Evolutionary conservation across 1,284 basidiomycete genomes (phyloP).

Genomic region (Tylopilus sp.): DNA sequence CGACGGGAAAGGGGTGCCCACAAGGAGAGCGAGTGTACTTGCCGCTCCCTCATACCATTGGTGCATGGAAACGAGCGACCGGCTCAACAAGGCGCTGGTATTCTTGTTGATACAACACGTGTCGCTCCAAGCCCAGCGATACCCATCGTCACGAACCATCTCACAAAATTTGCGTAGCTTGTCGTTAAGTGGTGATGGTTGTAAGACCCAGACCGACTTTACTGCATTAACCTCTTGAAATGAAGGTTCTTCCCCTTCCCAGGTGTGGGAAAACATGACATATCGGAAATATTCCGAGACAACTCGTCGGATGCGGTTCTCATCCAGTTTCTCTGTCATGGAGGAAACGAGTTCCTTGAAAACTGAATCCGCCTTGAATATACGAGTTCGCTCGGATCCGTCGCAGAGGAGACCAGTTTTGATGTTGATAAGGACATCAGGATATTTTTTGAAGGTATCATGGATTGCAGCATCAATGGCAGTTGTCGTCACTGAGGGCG

Average conservation of each 20-base stretch:
- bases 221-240: constrained; percentile 17
- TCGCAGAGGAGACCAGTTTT: constrained; percentile 1
- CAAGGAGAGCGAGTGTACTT: neutral
- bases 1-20: neutral
- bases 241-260: constrained; percentile 18
- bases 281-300: constrained; percentile 16
- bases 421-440: neutral
- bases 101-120: constrained; percentile 1
- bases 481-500: neutral
- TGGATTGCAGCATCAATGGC: neutral
- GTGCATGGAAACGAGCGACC: neutral
- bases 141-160: neutral
- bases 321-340: neutral
- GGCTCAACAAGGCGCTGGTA: neutral
- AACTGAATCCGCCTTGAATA: neutral
- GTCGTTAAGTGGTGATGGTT: constrained; percentile 4
- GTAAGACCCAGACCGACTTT: constrained; percentile 11
- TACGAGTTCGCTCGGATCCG: neutral
- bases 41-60: constrained; percentile 1
- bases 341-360: constrained; percentile 3
- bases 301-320: neutral
- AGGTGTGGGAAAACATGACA: constrained; percentile 21
- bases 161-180: constrained; percentile 16
- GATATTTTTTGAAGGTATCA: neutral
- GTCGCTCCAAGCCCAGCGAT: constrained; percentile 4